Conservation (phyloP, 805 yeast species). For the Maudiozyma saulgeensis region DNA sequence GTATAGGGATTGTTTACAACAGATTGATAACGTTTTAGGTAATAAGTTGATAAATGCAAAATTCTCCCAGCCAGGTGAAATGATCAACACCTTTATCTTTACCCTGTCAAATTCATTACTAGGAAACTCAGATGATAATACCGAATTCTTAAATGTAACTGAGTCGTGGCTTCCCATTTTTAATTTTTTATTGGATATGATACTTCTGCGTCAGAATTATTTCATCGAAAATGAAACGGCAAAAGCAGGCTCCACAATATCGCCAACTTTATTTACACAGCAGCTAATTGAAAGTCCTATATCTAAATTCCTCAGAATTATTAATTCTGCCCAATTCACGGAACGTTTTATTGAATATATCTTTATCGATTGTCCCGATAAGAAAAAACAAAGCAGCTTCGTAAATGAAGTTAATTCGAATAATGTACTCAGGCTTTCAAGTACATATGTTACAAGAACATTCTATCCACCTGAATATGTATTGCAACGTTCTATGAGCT, state of each 20-base stretch:
- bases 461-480: conserved; percentile 9
- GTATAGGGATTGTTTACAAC: neutral
- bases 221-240: conserved; percentile 14
- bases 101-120: neutral
- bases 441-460: conserved; percentile 11
- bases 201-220: conserved; percentile 20
- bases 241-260: neutral
- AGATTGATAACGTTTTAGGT: neutral
- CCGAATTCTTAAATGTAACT: conserved; percentile 8
- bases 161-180: conserved; percentile 24
- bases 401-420: conserved; percentile 10
- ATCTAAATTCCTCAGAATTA: conserved; percentile 9
- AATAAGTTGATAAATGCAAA: neutral
- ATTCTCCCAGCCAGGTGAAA: neutral
- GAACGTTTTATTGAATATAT: conserved; percentile 13
- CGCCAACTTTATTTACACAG: conserved; percentile 6
- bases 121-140: neutral
- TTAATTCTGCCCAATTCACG: conserved; percentile 12
- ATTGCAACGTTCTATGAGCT: conserved; percentile 11
- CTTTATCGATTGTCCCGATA: conserved; percentile 11
- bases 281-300: conserved; percentile 16
- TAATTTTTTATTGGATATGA: conserved; percentile 13
- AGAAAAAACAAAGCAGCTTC: neutral
- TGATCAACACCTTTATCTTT: neutral
- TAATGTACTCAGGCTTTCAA: conserved; percentile 3